Conservation (phyloP, 331 rosid species). For the Acacia pycnantha region DNA sequence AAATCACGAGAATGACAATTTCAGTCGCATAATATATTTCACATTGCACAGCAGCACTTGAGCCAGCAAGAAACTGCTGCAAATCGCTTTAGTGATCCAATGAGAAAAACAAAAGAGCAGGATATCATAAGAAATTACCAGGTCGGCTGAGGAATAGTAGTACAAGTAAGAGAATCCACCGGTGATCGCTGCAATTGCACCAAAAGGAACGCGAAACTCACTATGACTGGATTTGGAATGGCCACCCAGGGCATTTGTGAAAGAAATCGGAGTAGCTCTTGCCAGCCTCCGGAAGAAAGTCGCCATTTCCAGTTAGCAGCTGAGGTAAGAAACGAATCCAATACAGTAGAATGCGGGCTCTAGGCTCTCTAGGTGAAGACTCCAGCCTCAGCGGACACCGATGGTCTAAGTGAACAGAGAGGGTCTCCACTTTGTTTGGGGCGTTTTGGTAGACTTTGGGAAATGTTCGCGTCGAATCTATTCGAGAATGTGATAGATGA, state of each 20-base stretch:
- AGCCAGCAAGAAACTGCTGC: neutral
- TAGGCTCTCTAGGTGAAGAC: neutral
- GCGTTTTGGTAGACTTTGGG: neutral
- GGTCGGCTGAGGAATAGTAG: slow-evolving; percentile 54
- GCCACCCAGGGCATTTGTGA: slow-evolving; percentile 37
- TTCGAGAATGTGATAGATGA: neutral
- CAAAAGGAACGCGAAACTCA: slow-evolving; percentile 53
- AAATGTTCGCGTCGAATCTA: neutral
- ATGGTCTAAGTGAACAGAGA: neutral
- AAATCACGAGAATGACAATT: neutral
- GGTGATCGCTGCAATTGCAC: slow-evolving; percentile 76
- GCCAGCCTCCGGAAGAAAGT: slow-evolving; percentile 63
- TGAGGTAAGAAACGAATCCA: neutral
- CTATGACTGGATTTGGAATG: slow-evolving; percentile 42
- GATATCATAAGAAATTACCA: slow-evolving; percentile 40
- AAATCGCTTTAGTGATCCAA: neutral
- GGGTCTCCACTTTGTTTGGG: neutral
- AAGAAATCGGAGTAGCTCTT: slow-evolving; percentile 58
- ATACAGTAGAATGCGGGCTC: neutral
- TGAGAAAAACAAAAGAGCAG: too few species aligned
- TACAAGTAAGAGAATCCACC: slow-evolving; percentile 79
- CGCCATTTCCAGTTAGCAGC: slow-evolving; percentile 51
- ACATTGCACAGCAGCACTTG: neutral
- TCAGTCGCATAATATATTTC: neutral
- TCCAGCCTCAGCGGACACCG: neutral